Percentiles rank a stretch among this genome's conserved stretches.
These are phyloP conservation scores for Lepidium campestre DNA, from an alignment of 441 rosid genomes.

Conservation along the genomic window DNA sequence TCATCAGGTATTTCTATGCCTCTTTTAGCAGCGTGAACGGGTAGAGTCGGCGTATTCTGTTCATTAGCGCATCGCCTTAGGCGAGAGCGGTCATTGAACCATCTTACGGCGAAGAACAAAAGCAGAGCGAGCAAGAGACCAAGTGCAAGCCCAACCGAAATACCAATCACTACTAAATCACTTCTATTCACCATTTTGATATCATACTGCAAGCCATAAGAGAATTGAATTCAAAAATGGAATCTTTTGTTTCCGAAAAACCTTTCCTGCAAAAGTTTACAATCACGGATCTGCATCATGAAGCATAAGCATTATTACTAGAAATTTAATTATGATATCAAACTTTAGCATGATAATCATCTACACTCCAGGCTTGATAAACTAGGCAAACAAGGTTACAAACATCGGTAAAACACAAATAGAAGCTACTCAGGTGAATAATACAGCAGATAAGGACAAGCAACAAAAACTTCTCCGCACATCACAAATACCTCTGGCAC, in stretches of 20 bases:
- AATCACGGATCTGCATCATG: not conserved
- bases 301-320: not conserved
- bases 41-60: slow-evolving; percentile 50
- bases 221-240: slow-evolving; percentile 22
- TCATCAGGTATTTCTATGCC: slow-evolving; percentile 60
- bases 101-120: slow-evolving; percentile 50
- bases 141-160: slow-evolving; percentile 69
- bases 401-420: not conserved
- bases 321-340: not conserved
- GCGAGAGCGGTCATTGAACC: slow-evolving; percentile 56
- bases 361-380: not conserved
- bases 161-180: slow-evolving; percentile 58
- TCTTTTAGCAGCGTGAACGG: slow-evolving; percentile 65
- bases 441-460: not conserved
- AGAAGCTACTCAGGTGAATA: not conserved
- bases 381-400: not conserved
- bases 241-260: not conserved
- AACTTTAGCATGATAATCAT: not conserved
- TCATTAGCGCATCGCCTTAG: slow-evolving; percentile 48
- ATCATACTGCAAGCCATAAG: slow-evolving; percentile 43
- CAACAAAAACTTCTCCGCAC: not conserved
- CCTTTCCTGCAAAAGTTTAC: not conserved
- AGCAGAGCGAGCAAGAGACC: slow-evolving; percentile 71
- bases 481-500: not conserved
- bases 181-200: slow-evolving; percentile 46